Evolutionary conservation across 2,329 filamentous ascomycete species (phyloP).

Genomic region (Aspergillus ochraceus): DNA sequence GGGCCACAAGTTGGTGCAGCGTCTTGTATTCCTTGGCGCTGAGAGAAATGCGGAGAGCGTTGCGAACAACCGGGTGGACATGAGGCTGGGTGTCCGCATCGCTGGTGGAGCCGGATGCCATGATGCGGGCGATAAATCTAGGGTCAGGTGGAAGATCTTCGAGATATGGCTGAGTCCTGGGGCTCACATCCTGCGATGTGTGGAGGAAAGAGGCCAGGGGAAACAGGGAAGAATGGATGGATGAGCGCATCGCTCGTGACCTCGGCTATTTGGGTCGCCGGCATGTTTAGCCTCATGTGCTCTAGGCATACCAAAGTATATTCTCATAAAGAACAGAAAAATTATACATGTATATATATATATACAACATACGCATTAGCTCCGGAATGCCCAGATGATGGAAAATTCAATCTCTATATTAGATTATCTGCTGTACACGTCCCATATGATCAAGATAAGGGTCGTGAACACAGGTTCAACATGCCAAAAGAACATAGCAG

Average conservation of each 20-base stretch:
- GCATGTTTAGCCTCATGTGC: not conserved
- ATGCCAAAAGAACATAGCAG: slow-evolving; percentile 5
- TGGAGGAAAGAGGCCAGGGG: not conserved
- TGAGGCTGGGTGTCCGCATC: slow-evolving; percentile 47
- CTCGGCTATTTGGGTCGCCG: slow-evolving; percentile 16
- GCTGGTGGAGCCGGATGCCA: slow-evolving; percentile 22
- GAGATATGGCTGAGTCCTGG: not conserved
- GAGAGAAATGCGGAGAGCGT: slow-evolving; percentile 79
- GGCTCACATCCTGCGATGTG: slow-evolving; percentile 3
- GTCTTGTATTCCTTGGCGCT: slow-evolving; percentile 83
- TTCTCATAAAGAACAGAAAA: no score
- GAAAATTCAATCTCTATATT: not conserved
- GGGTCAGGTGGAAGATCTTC: not conserved
- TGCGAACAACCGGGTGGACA: slow-evolving; percentile 74
- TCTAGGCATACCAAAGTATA: not conserved
- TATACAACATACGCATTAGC: no score
- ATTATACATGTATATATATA: no score
- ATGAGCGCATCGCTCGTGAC: slow-evolving; percentile 16
- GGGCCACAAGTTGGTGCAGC: slow-evolving; percentile 79
- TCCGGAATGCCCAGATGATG: not conserved
- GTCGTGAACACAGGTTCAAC: slow-evolving; percentile 6
- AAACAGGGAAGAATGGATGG: not conserved
- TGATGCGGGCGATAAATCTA: slow-evolving; percentile 13
- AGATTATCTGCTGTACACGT: not conserved
- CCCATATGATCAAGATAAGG: not conserved